phyloP scores from a whole-genome alignment of 805 yeast genomes.

The Henningerozyma blattae region DNA sequence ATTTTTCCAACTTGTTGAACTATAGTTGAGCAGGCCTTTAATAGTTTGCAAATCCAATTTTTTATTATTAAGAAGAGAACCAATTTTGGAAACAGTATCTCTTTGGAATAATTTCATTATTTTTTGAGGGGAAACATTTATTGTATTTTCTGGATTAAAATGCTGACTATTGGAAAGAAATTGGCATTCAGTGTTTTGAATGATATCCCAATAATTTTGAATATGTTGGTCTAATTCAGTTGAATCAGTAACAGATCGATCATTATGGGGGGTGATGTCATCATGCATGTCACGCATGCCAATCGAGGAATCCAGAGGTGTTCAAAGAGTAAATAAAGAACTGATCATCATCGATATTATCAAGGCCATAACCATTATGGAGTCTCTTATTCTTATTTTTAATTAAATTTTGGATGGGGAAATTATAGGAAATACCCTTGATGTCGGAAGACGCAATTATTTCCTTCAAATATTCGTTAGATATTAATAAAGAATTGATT shows the following conservation, averaged over 20 bases:
- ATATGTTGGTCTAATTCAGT: slow-evolving; percentile 2
- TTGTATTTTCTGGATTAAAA: neutral
- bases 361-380: neutral
- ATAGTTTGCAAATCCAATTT: neutral
- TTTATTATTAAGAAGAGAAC: slow-evolving; percentile 4
- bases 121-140: neutral
- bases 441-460: slow-evolving; percentile 6
- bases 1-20: slow-evolving; percentile 10
- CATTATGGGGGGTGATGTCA: neutral
- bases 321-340: slow-evolving; percentile 11
- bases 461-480: neutral
- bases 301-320: slow-evolving; percentile 15
- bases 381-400: slow-evolving; percentile 10
- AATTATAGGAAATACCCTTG: slow-evolving; percentile 12
- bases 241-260: neutral
- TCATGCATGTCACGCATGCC: slow-evolving; percentile 24
- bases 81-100: slow-evolving; percentile 7
- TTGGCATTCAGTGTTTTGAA: slow-evolving; percentile 17
- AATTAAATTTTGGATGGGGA: slow-evolving; percentile 12
- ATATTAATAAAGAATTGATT: neutral
- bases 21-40: neutral
- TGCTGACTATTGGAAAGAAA: slow-evolving; percentile 10
- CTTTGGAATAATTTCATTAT: slow-evolving; percentile 5
- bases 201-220: slow-evolving; percentile 24
- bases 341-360: slow-evolving; percentile 3